These are phyloP conservation scores for Orobanche coerulescens DNA, from an alignment of 257 asterid species.

Conservation along the genomic window DNA sequence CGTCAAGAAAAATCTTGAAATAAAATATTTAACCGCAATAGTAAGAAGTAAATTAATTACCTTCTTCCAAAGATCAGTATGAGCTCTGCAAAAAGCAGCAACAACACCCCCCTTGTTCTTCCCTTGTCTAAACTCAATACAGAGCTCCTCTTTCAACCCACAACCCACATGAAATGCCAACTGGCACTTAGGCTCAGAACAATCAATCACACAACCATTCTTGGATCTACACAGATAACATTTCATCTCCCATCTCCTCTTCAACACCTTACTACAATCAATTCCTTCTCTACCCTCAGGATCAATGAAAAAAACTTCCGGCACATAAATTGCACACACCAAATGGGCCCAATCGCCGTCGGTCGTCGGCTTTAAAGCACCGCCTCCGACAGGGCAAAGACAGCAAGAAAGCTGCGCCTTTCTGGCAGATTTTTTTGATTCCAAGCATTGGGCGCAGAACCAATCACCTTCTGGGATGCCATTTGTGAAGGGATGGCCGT, in stretches of 20 bases:
- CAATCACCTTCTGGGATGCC: conserved; percentile 85
- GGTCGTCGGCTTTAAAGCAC: conserved; percentile 69
- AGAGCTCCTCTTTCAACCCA: conserved; percentile 58
- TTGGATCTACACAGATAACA: conserved; percentile 50
- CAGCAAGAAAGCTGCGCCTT: conserved; percentile 36
- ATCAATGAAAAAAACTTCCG: conserved; percentile 73
- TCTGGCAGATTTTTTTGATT: conserved; percentile 21
- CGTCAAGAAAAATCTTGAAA: neutral
- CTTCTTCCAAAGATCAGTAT: conserved; percentile 77
- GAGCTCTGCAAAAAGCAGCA: conserved; percentile 66
- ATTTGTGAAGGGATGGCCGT: conserved; percentile 55
- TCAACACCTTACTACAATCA: conserved; percentile 43
- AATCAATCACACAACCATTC: conserved; percentile 67
- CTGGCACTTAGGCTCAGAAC: conserved; percentile 68
- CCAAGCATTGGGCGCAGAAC: conserved; percentile 64
- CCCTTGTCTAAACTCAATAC: conserved; percentile 58
- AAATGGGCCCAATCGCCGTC: conserved; percentile 82
- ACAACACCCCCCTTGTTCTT: conserved; percentile 54
- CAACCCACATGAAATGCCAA: conserved; percentile 70
- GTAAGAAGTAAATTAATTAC: conserved; percentile 23
- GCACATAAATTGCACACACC: conserved; percentile 69
- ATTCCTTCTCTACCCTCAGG: conserved; percentile 59
- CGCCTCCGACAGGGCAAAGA: conserved; percentile 57
- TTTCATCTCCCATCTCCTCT: conserved; percentile 49
- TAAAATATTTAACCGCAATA: neutral